These are phyloP conservation scores for Immersiporthe knoxdaviesiana DNA, from an alignment of 2,329 filamentous ascomycete species.

Conservation along the genomic window DNA sequence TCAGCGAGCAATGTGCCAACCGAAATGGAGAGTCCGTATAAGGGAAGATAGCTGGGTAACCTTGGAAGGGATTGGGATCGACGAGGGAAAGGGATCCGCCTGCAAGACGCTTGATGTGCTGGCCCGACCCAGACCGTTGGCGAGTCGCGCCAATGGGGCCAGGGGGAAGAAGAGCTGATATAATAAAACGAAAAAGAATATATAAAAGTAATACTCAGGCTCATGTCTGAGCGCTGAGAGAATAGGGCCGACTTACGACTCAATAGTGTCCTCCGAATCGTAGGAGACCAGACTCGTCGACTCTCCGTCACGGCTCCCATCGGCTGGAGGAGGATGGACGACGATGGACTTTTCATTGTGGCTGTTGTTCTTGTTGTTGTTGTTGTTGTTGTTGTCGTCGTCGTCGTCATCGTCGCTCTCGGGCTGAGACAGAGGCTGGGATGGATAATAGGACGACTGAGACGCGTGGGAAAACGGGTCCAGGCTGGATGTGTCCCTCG, in stretches of 20 bases:
- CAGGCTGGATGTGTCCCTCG: conserved; percentile 15
- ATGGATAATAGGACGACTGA: conserved; percentile 28
- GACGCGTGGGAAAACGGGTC: conserved; percentile 29
- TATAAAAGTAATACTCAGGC: background rate
- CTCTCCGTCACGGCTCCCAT: conserved; percentile 29
- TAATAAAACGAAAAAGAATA: background rate
- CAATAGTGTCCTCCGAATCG: conserved; percentile 48
- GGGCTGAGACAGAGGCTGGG: conserved; percentile 39
- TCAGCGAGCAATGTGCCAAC: background rate
- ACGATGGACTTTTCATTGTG: conserved; percentile 38
- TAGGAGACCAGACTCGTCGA: conserved; percentile 49
- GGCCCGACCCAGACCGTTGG: background rate
- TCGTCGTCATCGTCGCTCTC: conserved; percentile 37
- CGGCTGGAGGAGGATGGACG: conserved; percentile 25
- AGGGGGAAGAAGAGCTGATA: conserved; percentile 1
- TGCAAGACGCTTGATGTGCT: conserved; percentile 8
- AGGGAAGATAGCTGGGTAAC: background rate
- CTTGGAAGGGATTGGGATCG: background rate
- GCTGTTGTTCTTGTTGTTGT: background rate
- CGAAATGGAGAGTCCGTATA: conserved; percentile 2
- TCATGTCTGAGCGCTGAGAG: background rate
- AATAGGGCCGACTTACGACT: conserved; percentile 46
- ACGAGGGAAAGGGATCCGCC: conserved; percentile 11
- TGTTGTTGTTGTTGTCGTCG: conserved; percentile 10
- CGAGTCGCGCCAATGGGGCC: conserved; percentile 1